Evolutionary conservation across 257 asterid genomes (phyloP), one percentile per base, ranked within the genome.

Genomic region (Cruciata laevipes): DNA sequence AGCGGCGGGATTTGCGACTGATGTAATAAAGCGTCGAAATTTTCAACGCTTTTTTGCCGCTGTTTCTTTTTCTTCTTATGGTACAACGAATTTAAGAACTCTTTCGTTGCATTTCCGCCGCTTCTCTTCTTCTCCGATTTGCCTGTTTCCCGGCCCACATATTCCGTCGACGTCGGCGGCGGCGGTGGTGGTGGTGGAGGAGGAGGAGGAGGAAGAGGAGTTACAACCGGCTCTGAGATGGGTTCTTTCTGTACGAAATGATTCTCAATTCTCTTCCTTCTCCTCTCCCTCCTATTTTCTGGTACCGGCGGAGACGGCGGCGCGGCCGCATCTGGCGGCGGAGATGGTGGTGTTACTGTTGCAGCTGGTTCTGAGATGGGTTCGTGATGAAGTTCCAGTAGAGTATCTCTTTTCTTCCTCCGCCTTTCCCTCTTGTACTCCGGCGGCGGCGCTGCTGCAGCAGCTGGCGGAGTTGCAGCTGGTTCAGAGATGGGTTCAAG

Each of bases 21-120:
- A 69, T 84, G 85, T 21, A 89, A 68, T 27, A 93, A 89, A 44
- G 87, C 74, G 67, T 93, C 96, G 42, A 84, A 66, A 73, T 85
- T 83, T 4, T 85, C 97, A 6, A 79, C 78, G 73, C 96, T 86
- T 73, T 73, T 88, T 66, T 85, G 92, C 71, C 95, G 81, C 31
- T 85, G 91, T 37, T 84, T 83, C 70, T 82, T 90, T 83, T 87
- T 87, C 83, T 83, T 93, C 66, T 90, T 92, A 42, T 77, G 80
- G 78, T 86, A 85, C 10, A 93, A 81, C 23, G 99, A 90, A 42
- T 85, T 84, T 64, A 86, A 55, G 71, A 93, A 90, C 73, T 83
- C 92, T 56, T 90, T 93, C 0, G 96, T 87, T 3, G 94, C 82
- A 73, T 71, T 89, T 49, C 79, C 74, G 1, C 92, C 88, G 38